phyloP scores from a whole-genome alignment of 2,329 filamentous ascomycete species.

The Dactylonectria macrodidyma region DNA sequence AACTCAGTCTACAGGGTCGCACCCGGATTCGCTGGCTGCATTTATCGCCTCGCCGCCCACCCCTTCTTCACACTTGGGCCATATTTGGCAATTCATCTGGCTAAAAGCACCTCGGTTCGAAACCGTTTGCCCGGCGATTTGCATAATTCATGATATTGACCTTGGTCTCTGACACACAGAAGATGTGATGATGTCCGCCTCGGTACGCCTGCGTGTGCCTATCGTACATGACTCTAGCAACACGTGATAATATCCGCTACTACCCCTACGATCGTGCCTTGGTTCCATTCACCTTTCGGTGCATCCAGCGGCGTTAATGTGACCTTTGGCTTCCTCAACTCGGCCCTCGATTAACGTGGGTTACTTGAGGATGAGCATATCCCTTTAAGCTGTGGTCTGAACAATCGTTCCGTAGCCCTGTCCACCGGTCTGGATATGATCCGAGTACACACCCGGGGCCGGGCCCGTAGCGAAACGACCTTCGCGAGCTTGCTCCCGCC shows the following conservation, averaged over 20 bases:
- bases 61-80: neutral
- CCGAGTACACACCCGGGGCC: conserved; percentile 80
- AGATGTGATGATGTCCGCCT: conserved; percentile 6
- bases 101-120: conserved; percentile 8
- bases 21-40: conserved; percentile 22
- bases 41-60: conserved; percentile 12
- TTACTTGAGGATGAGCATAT: neutral
- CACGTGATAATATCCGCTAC: conserved; percentile 25
- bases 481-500: conserved; percentile 72
- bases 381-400: conserved; percentile 46
- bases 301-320: neutral
- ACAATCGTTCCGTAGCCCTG: conserved; percentile 72
- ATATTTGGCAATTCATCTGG: neutral
- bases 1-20: conserved; percentile 26
- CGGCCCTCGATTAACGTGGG: too few relatives aligned
- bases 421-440: conserved; percentile 81
- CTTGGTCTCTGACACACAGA: neutral
- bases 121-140: neutral
- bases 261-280: neutral
- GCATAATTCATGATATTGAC: conserved; percentile 10
- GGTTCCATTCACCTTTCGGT: conserved; percentile 10
- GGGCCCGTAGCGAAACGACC: conserved; percentile 68
- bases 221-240: conserved; percentile 24
- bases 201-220: conserved; percentile 22
- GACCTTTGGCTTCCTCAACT: neutral